A percentile compares a stretch with the other conserved stretches of the same genome.
Conservation (phyloP, 805 yeast genomes). For the Groenewaldozyma tartarivorans region DNA sequence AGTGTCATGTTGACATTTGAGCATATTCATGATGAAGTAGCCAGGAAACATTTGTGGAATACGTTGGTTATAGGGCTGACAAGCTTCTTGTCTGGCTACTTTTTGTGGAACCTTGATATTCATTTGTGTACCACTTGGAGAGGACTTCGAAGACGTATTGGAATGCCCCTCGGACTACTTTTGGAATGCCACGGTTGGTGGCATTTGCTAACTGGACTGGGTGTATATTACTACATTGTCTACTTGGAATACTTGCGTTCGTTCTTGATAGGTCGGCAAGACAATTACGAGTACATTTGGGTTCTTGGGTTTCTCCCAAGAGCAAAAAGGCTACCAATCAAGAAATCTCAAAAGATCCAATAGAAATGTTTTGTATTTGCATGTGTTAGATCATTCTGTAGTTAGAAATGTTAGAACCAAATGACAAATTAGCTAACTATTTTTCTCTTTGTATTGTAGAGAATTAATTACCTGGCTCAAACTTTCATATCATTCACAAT, state of each 20-base stretch:
- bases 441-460: too few relatives aligned
- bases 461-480: too few relatives aligned
- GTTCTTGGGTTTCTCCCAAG: too few relatives aligned
- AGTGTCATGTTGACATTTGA: slow-evolving; percentile 42
- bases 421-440: too few relatives aligned
- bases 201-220: slow-evolving; percentile 68
- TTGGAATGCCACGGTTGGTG: slow-evolving; percentile 97
- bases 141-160: slow-evolving; percentile 49
- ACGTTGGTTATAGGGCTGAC: slow-evolving; percentile 52
- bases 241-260: slow-evolving; percentile 69
- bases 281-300: slow-evolving; percentile 48
- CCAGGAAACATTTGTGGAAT: slow-evolving; percentile 40
- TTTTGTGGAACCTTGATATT: slow-evolving; percentile 84
- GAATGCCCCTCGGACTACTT: slow-evolving; percentile 78
- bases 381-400: too few relatives aligned
- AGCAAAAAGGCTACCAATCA: too few relatives aligned
- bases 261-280: slow-evolving; percentile 49
- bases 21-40: slow-evolving; percentile 42
- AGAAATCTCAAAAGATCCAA: too few relatives aligned
- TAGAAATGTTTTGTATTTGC: too few relatives aligned
- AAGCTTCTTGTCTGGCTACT: slow-evolving; percentile 63
- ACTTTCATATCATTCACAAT: too few relatives aligned
- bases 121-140: slow-evolving; percentile 60
- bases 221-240: slow-evolving; percentile 77
- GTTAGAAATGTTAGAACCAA: too few relatives aligned